A percentile compares a stretch with the other conserved stretches of the same genome.
phyloP scores from a whole-genome alignment of 2,329 filamentous ascomycete genomes.

The Pseudocercospora fuligena region DNA sequence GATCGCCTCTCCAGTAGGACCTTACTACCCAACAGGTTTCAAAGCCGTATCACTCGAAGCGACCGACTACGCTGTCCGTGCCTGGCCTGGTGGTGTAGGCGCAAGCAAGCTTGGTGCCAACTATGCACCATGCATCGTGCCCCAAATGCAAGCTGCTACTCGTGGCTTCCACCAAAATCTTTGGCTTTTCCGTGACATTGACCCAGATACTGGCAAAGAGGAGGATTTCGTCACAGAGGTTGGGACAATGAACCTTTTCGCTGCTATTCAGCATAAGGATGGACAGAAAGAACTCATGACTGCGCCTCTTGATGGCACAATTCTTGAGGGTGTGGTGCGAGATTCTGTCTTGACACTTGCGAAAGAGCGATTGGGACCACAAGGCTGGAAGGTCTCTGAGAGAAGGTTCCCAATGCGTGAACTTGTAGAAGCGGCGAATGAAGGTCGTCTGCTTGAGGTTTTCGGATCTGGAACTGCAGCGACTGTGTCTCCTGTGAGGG shows the following conservation, averaged over 20 bases:
- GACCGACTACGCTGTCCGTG: conserved; percentile 86
- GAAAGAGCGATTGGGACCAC: conserved; percentile 76
- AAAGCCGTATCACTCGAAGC: conserved; percentile 95
- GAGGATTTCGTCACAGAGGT: conserved; percentile 97
- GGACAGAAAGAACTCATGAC: conserved; percentile 92
- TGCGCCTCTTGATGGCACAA: conserved; percentile 94
- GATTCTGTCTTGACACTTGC: conserved; percentile 90
- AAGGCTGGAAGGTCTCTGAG: conserved; percentile 89
- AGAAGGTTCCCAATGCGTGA: conserved; percentile 92
- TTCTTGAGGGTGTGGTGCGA: conserved; percentile 90
- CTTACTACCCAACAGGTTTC: conserved; percentile 98
- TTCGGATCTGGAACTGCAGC: conserved; percentile 95
- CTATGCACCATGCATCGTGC: conserved; percentile 98
- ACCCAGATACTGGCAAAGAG: conserved; percentile 37
- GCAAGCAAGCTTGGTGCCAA: conserved; percentile 99
- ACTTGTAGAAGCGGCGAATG: conserved; percentile 76
- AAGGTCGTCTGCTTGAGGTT: conserved; percentile 87
- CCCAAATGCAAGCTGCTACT: conserved; percentile 87
- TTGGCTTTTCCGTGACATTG: conserved; percentile 84
- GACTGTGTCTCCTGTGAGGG: conserved; percentile 86
- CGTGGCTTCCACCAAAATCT: conserved; percentile 97
- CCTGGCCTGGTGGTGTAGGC: conserved; percentile 96
- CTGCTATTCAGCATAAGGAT: conserved; percentile 82
- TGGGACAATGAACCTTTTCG: conserved; percentile 98
- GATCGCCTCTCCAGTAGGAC: conserved; percentile 94